Evolutionary conservation across 164 flowering plant genomes (phyloP), one percentile per base, ranked within the genome.

Genomic region (Aristolochia californica): DNA sequence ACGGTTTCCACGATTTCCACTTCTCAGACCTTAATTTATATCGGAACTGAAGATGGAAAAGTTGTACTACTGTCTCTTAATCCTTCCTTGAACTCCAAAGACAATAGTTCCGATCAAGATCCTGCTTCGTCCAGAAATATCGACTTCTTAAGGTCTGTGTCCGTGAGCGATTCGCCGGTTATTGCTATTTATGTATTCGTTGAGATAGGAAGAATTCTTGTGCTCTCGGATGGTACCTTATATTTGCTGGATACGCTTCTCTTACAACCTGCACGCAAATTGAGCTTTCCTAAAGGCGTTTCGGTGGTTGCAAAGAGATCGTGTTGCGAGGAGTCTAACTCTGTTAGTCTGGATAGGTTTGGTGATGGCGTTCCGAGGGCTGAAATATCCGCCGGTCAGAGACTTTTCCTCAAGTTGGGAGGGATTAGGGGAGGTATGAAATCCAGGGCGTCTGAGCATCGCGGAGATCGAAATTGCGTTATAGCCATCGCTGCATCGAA

Each of bases 1-100:
- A 78, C 91, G 3, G 17, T 81, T 58, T 69, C 69, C 57, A 44
- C 78, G 0, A 20, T 64, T 63, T 71, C 88, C 62, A 66, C 81
- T 50, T 48, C 48, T 47, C 70, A 81, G 67, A 70, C 81, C 70
- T 75, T 81, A 55, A 61, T 88, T 53, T 82, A 79, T 73, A 52
- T 74, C 57, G 98, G 96, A 24, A 83, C 88, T 18, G 63, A 65
- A 4, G 66, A 75, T 45, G 98, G 96, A 2, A 56, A 66, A 24
- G 67, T 91, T 20, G 53, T 80, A 43, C 58, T 83, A 1, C 73
- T 82, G 61, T 74, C 85, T 18, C 47, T 53, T 27, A 45, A 44
- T 30, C 21, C 64, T 15, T 13, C 57, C 24, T 61, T 54, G 47
- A 38, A 22, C 53, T 57, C 56, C 23, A 17, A 13, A 9, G 11